Conservation (phyloP, 768 basidiomycete genomes). For the Bullera alba region DNA sequence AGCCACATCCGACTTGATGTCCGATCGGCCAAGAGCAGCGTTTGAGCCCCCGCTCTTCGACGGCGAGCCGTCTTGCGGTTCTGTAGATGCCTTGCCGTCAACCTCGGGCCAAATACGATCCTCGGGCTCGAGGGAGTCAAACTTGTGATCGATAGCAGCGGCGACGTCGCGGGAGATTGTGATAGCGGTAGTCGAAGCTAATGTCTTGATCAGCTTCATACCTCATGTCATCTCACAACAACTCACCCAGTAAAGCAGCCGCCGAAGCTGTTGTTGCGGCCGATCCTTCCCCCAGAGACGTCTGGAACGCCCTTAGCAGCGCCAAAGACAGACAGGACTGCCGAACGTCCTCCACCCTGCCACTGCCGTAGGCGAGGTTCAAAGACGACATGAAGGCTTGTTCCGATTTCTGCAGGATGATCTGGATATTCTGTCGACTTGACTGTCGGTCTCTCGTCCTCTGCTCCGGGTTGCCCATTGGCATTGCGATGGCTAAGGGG, state of each 20-base stretch:
- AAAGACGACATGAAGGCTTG: conserved; percentile 64
- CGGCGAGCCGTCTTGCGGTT: neutral
- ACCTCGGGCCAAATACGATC: conserved; percentile 69
- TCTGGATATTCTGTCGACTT: conserved; percentile 49
- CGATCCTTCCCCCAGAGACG: conserved; percentile 63
- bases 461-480: conserved; percentile 55
- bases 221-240: conserved; percentile 35
- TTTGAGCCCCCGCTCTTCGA: neutral
- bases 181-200: conserved; percentile 69
- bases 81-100: neutral
- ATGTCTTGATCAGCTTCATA: neutral
- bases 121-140: conserved; percentile 51
- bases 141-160: conserved; percentile 70
- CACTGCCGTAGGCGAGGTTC: conserved; percentile 53
- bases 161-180: conserved; percentile 80
- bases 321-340: conserved; percentile 66
- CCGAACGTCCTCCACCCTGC: conserved; percentile 64
- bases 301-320: conserved; percentile 66
- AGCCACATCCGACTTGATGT: conserved; percentile 1
- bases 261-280: conserved; percentile 54
- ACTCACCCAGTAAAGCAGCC: conserved; percentile 55
- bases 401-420: conserved; percentile 62
- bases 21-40: neutral
- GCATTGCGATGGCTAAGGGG: conserved; percentile 70
- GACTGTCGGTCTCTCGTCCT: conserved; percentile 24